phyloP scores from a whole-genome alignment of 129 eudicot species.

The Deinandra increscens region DNA sequence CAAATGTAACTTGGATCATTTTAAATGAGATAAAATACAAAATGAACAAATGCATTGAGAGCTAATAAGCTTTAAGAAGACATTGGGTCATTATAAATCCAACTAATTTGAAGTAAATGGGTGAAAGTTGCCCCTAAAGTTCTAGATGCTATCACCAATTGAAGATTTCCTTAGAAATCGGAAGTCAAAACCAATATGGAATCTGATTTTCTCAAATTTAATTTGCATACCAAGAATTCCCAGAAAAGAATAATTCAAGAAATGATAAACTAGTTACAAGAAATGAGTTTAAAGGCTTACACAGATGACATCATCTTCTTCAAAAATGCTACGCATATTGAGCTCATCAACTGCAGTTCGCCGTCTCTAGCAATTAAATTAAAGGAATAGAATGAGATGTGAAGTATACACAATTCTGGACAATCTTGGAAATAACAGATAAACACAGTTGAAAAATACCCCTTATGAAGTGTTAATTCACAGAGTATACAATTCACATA shows the following conservation, averaged over 20 bases:
- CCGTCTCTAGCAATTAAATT: slow-evolving; percentile 64
- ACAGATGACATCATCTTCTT: slow-evolving; percentile 91
- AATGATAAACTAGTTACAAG: neutral
- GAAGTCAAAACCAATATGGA: neutral
- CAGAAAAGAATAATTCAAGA: neutral
- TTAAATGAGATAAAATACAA: neutral
- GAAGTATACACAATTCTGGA: neutral
- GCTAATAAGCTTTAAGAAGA: neutral
- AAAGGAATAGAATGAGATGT: neutral
- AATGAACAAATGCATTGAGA: neutral
- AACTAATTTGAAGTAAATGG: neutral
- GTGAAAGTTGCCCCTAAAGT: neutral
- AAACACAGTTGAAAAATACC: neutral
- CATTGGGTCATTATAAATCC: neutral
- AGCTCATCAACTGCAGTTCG: slow-evolving; percentile 93
- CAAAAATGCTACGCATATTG: slow-evolving; percentile 95
- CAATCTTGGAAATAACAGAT: slow-evolving; percentile 15
- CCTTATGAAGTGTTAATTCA: neutral
- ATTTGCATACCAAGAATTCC: neutral
- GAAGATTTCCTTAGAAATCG: neutral
- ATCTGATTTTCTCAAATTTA: neutral
- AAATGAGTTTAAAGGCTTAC: slow-evolving; percentile 47
- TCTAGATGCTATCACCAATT: neutral
- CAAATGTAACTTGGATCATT: neutral
- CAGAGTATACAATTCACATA: neutral